A percentile compares a stretch with the other conserved stretches of the same genome.
Conservation (phyloP, 768 basidiomycete genomes). For the Vishniacozyma victoriae region DNA sequence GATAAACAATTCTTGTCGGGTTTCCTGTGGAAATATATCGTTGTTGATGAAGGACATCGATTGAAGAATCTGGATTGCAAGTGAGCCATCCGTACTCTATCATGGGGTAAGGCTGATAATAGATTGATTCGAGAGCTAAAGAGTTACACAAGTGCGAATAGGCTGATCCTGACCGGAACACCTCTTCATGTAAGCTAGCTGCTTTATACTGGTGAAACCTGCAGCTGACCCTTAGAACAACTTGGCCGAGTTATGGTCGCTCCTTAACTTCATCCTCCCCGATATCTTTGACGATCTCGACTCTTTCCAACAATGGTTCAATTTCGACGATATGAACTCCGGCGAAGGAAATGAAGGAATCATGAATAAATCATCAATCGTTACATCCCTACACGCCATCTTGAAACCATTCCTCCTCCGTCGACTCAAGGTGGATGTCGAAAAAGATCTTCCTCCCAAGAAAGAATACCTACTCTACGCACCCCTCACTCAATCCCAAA, state of each 20-base stretch:
- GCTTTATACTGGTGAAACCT: neutral
- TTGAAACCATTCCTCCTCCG: conserved; percentile 92
- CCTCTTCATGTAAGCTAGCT: conserved; percentile 71
- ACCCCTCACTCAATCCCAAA: conserved; percentile 73
- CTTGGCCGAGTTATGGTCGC: conserved; percentile 84
- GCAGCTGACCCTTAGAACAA: conserved; percentile 64
- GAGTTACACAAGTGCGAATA: conserved; percentile 70
- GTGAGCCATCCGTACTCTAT: conserved; percentile 36
- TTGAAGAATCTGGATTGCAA: conserved; percentile 90
- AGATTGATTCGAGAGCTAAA: conserved; percentile 82
- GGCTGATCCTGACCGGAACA: conserved; percentile 93
- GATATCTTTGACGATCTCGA: conserved; percentile 86
- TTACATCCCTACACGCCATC: conserved; percentile 76
- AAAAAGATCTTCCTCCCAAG: conserved; percentile 69
- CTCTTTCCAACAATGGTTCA: conserved; percentile 77
- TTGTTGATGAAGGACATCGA: conserved; percentile 72
- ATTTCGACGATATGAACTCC: conserved; percentile 39
- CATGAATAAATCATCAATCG: conserved; percentile 54
- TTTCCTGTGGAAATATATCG: conserved; percentile 69
- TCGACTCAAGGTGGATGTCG: conserved; percentile 86
- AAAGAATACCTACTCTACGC: conserved; percentile 94
- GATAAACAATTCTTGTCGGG: conserved; percentile 62
- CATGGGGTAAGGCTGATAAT: neutral
- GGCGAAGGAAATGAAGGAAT: conserved; percentile 14
- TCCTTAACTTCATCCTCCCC: conserved; percentile 92